Evolutionary conservation across 495 filamentous ascomycete genomes (phyloP).

Genomic region (Hapsidospora chrysogenum): DNA sequence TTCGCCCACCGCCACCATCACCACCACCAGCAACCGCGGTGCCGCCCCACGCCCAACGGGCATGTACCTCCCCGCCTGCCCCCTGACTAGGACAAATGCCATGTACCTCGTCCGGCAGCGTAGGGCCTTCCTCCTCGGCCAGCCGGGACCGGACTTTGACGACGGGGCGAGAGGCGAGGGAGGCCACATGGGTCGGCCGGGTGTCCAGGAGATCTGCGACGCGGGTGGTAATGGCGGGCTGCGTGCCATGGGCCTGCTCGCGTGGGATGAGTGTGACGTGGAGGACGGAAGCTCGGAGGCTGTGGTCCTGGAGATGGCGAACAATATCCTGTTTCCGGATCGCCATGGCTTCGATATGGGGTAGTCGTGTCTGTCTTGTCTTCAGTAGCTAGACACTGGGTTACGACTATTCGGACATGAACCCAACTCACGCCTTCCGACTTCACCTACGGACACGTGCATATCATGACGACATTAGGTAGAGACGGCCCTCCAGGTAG

Average conservation of each 20-base stretch:
- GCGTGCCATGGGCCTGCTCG: conserved; percentile 30
- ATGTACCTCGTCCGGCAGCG: conserved; percentile 64
- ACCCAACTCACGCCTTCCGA: too few species aligned
- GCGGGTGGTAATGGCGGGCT: conserved; percentile 25
- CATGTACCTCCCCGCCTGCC: conserved; percentile 71
- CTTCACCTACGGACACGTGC: too few species aligned
- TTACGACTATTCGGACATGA: too few species aligned
- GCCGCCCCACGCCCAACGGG: conserved; percentile 24
- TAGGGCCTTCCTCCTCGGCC: conserved; percentile 47
- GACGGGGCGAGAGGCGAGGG: conserved; percentile 35
- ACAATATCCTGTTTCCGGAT: conserved; percentile 28
- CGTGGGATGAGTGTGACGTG: conserved; percentile 13
- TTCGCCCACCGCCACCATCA: conserved; percentile 16
- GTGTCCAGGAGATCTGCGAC: conserved; percentile 28
- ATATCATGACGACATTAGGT: too few species aligned
- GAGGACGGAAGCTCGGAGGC: conserved; percentile 9
- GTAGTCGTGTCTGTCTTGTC: conserved; percentile 3
- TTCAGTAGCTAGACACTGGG: too few species aligned
- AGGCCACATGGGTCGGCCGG: conserved; percentile 27
- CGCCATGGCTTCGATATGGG: conserved; percentile 9
- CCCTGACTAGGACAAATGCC: conserved; percentile 62
- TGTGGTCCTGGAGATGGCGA: conserved; percentile 18
- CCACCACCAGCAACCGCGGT: not conserved
- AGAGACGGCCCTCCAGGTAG: too few species aligned
- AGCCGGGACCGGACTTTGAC: conserved; percentile 54